Conservation (phyloP, 2,329 filamentous ascomycete species). For the Didymella arachidicola region DNA sequence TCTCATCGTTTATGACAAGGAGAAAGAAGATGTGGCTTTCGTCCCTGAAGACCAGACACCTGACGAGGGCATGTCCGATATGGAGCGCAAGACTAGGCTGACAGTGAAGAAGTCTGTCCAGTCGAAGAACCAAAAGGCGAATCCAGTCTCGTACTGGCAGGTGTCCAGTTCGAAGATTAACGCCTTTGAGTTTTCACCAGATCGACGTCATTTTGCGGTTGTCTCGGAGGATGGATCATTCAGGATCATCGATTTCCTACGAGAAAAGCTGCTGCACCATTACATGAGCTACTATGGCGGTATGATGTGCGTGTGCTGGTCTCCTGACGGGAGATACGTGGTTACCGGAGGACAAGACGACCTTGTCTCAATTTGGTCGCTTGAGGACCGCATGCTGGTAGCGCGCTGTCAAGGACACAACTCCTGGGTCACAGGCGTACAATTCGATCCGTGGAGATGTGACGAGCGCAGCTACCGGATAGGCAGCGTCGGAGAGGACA, state of each 20-base stretch:
- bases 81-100: constrained; percentile 57
- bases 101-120: constrained; percentile 89
- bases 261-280: constrained; percentile 88
- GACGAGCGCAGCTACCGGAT: constrained; percentile 96
- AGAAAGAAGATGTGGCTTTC: constrained; percentile 88
- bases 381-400: constrained; percentile 82
- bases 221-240: constrained; percentile 92
- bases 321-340: constrained; percentile 94
- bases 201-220: constrained; percentile 84
- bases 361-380: constrained; percentile 92
- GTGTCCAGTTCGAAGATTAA: constrained; percentile 90
- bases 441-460: constrained; percentile 96
- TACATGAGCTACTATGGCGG: constrained; percentile 94
- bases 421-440: constrained; percentile 92
- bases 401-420: constrained; percentile 94
- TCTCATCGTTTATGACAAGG: constrained; percentile 94
- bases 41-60: constrained; percentile 66
- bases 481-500: constrained; percentile 94
- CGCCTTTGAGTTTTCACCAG: constrained; percentile 89
- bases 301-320: constrained; percentile 94
- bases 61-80: constrained; percentile 42
- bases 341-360: constrained; percentile 96
- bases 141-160: constrained; percentile 93
- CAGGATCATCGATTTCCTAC: constrained; percentile 88
- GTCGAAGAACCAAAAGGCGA: constrained; percentile 90